phyloP scores from a whole-genome alignment of 441 rosid genomes.

The Gossypium schwendimanii region DNA sequence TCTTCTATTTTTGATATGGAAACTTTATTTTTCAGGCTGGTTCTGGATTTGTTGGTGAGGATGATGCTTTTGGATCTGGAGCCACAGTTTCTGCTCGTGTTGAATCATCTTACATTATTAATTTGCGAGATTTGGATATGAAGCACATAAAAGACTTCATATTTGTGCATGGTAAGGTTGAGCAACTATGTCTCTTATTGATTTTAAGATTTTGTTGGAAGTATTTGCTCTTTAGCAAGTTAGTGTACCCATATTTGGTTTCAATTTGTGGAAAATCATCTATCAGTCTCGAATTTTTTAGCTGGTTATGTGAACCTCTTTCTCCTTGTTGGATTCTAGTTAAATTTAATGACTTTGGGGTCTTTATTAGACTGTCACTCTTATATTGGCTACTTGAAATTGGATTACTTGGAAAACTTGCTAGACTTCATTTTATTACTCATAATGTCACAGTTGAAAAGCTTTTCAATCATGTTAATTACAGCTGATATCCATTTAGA shows the following conservation, averaged over 20 bases:
- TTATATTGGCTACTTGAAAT: constrained; percentile 2
- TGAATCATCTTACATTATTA: constrained; percentile 82
- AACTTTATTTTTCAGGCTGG: constrained; percentile 52
- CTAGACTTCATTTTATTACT: constrained; percentile 4
- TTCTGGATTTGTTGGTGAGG: constrained; percentile 89
- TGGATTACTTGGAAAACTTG: constrained; percentile 1
- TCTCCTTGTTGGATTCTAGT: neutral
- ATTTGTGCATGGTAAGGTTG: constrained; percentile 79
- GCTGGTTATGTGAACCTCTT: neutral
- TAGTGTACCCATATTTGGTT: neutral
- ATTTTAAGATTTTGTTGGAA: constrained; percentile 3
- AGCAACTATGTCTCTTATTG: constrained; percentile 13
- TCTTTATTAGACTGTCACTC: neutral
- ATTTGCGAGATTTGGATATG: constrained; percentile 79
- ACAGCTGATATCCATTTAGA: neutral
- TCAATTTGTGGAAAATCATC: neutral
- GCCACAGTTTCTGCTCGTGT: constrained; percentile 64
- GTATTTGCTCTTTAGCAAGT: neutral
- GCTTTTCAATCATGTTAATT: constrained; percentile 5
- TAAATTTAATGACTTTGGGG: neutral
- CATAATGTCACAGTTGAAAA: constrained; percentile 7
- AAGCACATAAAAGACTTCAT: constrained; percentile 93
- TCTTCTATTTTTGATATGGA: neutral
- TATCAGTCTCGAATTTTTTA: neutral
- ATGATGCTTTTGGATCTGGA: constrained; percentile 61